Conservation (phyloP, 805 yeast species). For the Metschnikowia amazonensis region DNA sequence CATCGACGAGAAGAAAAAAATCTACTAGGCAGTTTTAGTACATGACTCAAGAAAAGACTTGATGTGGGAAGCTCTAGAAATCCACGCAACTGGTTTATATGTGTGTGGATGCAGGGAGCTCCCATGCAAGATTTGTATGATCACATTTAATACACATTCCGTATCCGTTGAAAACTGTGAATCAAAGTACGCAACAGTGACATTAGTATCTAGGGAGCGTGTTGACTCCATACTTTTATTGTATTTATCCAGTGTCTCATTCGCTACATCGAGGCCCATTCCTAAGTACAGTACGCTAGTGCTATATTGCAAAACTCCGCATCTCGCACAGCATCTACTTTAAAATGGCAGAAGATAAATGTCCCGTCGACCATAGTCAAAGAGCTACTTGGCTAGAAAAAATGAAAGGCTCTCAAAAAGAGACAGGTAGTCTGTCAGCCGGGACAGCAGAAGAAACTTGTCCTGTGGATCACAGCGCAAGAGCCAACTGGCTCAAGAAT, state of each 20-base stretch:
- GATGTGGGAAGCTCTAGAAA: neutral
- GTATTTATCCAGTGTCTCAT: neutral
- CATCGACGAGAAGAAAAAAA: constrained; percentile 92
- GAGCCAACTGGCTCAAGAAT: constrained; percentile 51
- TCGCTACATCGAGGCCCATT: neutral
- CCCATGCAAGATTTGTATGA: neutral
- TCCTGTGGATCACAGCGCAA: constrained; percentile 65
- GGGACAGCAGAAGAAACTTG: constrained; percentile 30
- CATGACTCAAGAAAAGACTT: neutral
- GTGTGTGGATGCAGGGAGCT: neutral
- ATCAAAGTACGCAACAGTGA: too few species aligned
- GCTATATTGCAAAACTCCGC: neutral
- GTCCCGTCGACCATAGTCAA: constrained; percentile 20
- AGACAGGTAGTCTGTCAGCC: neutral
- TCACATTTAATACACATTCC: neutral
- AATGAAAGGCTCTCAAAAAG: constrained; percentile 5
- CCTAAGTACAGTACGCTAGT: neutral
- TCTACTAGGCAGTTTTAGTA: constrained; percentile 44
- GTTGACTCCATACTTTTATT: too few species aligned
- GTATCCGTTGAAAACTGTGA: neutral
- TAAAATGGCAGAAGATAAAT: constrained; percentile 12
- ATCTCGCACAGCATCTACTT: neutral
- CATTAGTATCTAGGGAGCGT: too few species aligned
- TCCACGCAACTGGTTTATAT: neutral
- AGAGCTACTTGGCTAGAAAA: constrained; percentile 16